These are phyloP conservation scores for Fomitopsis palustris DNA, from an alignment of 1,284 basidiomycete genomes.

Conservation along the genomic window DNA sequence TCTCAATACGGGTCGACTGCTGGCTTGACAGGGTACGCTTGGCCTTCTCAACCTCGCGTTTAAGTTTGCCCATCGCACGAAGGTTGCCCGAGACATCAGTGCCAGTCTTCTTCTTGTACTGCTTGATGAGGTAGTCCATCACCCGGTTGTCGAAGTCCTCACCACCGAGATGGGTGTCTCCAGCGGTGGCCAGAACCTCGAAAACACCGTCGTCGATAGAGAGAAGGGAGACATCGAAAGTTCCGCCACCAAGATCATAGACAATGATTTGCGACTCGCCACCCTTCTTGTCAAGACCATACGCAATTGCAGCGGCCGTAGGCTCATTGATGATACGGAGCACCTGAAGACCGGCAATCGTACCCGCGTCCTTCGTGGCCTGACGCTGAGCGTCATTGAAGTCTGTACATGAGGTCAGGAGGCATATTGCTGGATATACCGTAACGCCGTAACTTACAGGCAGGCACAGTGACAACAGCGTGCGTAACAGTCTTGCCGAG, in stretches of 20 bases:
- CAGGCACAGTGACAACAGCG: slow-evolving; percentile 97
- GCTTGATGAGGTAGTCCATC: slow-evolving; percentile 89
- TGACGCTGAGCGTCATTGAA: slow-evolving; percentile 99
- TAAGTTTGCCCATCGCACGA: slow-evolving; percentile 93
- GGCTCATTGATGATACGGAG: slow-evolving; percentile 99
- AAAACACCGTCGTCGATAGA: slow-evolving; percentile 99
- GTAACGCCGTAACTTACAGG: slow-evolving; percentile 43
- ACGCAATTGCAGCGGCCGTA: slow-evolving; percentile 96
- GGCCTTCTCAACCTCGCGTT: slow-evolving; percentile 98
- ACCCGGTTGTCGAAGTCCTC: slow-evolving; percentile 99
- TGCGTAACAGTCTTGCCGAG: slow-evolving; percentile 96
- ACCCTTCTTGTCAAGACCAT: slow-evolving; percentile 96
- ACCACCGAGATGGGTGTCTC: slow-evolving; percentile 98
- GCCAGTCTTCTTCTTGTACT: slow-evolving; percentile 94
- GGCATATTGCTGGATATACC: background rate
- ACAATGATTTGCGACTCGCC: slow-evolving; percentile 91
- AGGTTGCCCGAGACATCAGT: slow-evolving; percentile 87
- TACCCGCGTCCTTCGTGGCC: slow-evolving; percentile 98
- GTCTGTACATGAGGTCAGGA: slow-evolving; percentile 39
- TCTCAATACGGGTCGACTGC: slow-evolving; percentile 71
- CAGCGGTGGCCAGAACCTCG: slow-evolving; percentile 95
- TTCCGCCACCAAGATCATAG: slow-evolving; percentile 86
- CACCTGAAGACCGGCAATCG: slow-evolving; percentile 93
- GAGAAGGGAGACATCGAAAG: slow-evolving; percentile 91
- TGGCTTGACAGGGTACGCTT: slow-evolving; percentile 92